Evolutionary conservation across 179 eudicot genomes (phyloP).

Genomic region (Patellifolia procumbens): DNA sequence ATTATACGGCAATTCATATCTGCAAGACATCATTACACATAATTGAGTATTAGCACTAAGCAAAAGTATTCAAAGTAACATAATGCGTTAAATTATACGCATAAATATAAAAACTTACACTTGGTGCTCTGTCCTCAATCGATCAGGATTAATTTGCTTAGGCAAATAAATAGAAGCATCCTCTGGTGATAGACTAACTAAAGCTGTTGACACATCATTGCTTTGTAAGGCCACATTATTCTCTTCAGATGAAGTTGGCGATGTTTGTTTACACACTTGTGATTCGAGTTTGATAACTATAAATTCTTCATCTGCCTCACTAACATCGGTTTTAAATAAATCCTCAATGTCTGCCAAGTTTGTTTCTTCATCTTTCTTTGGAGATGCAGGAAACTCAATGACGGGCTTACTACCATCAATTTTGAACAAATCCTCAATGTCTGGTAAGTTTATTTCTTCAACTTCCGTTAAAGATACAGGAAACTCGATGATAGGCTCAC

Average conservation of each 20-base stretch:
- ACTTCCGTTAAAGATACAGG: no score
- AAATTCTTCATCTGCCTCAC: no score
- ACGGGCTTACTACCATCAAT: no score
- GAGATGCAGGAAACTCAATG: no score
- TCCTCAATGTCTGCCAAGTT: no score
- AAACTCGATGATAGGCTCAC: no score
- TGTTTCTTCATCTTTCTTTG: no score
- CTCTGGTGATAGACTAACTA: conserved; percentile 34
- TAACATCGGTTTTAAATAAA: no score
- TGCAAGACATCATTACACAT: conserved; percentile 24
- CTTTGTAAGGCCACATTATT: not conserved
- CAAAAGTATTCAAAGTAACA: not conserved
- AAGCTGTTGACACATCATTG: conserved; percentile 32
- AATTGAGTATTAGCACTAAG: not conserved
- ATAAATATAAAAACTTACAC: conserved; percentile 49
- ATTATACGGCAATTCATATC: conserved; percentile 54
- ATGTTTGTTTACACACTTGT: conserved; percentile 21
- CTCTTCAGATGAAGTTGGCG: conserved; percentile 8
- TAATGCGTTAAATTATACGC: not conserved
- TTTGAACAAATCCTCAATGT: no score
- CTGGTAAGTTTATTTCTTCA: no score
- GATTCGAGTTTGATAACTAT: conserved; percentile 33
- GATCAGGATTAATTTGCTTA: conserved; percentile 34
- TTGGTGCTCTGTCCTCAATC: conserved; percentile 57
- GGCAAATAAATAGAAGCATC: conserved; percentile 40